Base-by-base conservation (phyloP, 2,329 filamentous ascomycete genomes). In the Monosporascus sp. region DNA sequence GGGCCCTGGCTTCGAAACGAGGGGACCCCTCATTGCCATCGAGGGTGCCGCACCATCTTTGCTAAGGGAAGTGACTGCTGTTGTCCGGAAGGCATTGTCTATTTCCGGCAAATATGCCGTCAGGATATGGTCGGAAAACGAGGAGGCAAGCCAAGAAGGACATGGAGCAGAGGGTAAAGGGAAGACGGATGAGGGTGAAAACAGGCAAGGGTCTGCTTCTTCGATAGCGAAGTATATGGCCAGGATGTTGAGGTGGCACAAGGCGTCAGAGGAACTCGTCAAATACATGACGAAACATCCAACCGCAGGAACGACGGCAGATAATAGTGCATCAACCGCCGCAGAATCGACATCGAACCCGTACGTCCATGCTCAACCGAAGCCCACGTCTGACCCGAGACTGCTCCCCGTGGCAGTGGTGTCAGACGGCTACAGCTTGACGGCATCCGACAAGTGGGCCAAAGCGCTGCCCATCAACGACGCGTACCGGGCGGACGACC, bases 21-120 rank as follows among this genome's bases (percentile, higher is more conserved):
- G 91, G n/a, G 92, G 93, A 0, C 82, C 88, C 0, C 81, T 97
- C 38, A 86, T 97, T 57, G 87, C 89, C 0, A 75, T 97, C 28
- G 93, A 97, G 69, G 92, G 92, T 1, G 78, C 87, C 18, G 81
- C 86, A 53, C 58, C 67, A 7, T 63, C 64, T n/a, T 60, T 81
- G 22, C 65, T 81, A 9, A 68, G 74, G 2, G 76, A 80, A 9
- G 81, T 89, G 4, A 85, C 89, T 3, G 73, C 78, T 3, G 79
- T 81, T 18, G 81, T 96, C 20, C 79, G 87, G 51, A 76, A 78
- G 37, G 86, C 85, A 61, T 74, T 96, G 44, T 59, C 64, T 2
- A 68, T 67, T 6, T 73, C 72, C 14, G 69, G 69, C 15, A 74
- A 79, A 50, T 63, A 77, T 73, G 54, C 75, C 72, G 53, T 82